Evolutionary conservation across 176 grass and related monocot genomes (phyloP).

Genomic region (Triticum urartu): DNA sequence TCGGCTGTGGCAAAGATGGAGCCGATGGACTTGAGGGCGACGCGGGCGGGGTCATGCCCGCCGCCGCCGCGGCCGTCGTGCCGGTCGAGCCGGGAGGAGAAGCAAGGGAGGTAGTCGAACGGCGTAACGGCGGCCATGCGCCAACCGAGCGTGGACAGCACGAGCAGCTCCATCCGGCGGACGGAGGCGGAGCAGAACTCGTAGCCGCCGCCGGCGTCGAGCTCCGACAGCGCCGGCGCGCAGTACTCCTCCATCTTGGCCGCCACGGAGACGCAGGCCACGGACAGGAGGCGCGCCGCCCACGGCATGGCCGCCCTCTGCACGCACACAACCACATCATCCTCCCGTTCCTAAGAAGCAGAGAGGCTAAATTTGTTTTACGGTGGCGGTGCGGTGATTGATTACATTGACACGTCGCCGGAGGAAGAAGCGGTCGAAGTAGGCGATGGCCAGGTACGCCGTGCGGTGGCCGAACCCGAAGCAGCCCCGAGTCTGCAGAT

Average conservation of each 20-base stretch:
- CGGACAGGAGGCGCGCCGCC: conserved; percentile 69
- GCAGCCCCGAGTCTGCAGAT: conserved; percentile 56
- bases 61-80: conserved; percentile 29
- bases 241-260: conserved; percentile 93
- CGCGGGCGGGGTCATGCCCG: conserved; percentile 23
- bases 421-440: conserved; percentile 85
- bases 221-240: conserved; percentile 63
- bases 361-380: not conserved
- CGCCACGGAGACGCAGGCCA: conserved; percentile 85
- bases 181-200: conserved; percentile 58
- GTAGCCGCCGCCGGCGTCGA: conserved; percentile 52
- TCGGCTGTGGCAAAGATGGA: conserved; percentile 47
- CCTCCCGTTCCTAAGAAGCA: conserved; percentile 19
- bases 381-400: conserved; percentile 5
- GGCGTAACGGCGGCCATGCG: conserved; percentile 81
- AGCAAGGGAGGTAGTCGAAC: conserved; percentile 80
- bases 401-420: conserved; percentile 83
- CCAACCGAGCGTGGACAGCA: conserved; percentile 85
- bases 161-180: conserved; percentile 86
- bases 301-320: conserved; percentile 72
- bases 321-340: conserved; percentile 25
- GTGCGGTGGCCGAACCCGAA: conserved; percentile 80
- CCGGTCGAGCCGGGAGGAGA: conserved; percentile 48
- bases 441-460: conserved; percentile 78
- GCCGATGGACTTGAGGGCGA: conserved; percentile 36